Evolutionary conservation across 768 basidiomycete genomes (phyloP), one percentile per base, ranked within the genome.

Genomic region (Mycena sanguinolenta): DNA sequence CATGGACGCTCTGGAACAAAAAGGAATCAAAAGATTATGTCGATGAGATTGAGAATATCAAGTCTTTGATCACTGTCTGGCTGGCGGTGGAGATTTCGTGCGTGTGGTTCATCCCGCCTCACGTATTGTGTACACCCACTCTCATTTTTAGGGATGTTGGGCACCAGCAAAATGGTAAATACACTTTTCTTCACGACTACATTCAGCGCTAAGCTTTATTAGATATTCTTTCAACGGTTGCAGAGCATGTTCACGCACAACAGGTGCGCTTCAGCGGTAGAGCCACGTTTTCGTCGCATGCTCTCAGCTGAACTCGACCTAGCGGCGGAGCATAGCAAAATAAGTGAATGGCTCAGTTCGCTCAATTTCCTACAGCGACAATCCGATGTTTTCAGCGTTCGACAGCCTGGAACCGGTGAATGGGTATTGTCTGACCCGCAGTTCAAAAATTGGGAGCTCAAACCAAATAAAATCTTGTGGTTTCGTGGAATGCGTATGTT

Each of bases 401-500:
- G 30, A 19, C 53, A 55, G 12, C 30, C 53, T 0, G 53, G 53
- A n/a, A 55, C 30, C 12, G 53, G 53, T 21, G 30, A 55, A 55
- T 55, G 53, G 53, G 7, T 55, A 6, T 32, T 55, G 4, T 32
- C 30, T 12, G 17, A 21, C 21, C 32, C 30, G 2, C 6, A 8
- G 21, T 55, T 55, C 53, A 55, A 55, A 34, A 30, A 7, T 4
- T 55, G 53, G 53, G 32, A 55, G 14, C 30, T 19, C 1, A 9
- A 17, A 19, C n/a, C 53, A 10, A 32, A 32, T 1, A 32, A 34
- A 32, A 34, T 34, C 10, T 10, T 55, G 21, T 55, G 53, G 53
- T 55, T 30, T 32, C 53, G 21, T 3, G 53, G 53, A 55, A 55
- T 55, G 53, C 53, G 53, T 55, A 34, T 55, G 32, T 34, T 23